Conservation (phyloP, 1,139 yeast genomes). For the Petasospora fabianii region DNA sequence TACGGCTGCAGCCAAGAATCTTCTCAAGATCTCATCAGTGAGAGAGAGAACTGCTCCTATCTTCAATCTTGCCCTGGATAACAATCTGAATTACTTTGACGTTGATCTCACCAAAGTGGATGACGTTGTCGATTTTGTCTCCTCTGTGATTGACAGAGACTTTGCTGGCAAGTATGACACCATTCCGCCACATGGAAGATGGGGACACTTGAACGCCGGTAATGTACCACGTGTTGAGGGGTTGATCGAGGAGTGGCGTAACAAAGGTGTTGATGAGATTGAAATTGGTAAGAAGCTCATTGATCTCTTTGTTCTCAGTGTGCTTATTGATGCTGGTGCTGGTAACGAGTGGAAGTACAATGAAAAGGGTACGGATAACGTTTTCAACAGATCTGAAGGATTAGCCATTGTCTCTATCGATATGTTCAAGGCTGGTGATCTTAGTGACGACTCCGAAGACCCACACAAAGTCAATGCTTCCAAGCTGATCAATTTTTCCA, state of each 20-base stretch:
- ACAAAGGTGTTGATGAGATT: slow-evolving; percentile 30
- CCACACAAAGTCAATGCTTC: slow-evolving; percentile 42
- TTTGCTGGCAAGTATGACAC: slow-evolving; percentile 34
- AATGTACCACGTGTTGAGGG: slow-evolving; percentile 39
- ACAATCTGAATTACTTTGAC: slow-evolving; percentile 40
- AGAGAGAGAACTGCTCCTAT: slow-evolving; percentile 46
- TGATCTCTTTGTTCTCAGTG: slow-evolving; percentile 55
- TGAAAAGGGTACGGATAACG: slow-evolving; percentile 32
- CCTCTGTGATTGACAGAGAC: slow-evolving; percentile 39
- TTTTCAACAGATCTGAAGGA: slow-evolving; percentile 49
- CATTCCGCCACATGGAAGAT: slow-evolving; percentile 62
- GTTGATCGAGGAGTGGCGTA: slow-evolving; percentile 36
- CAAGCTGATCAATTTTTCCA: slow-evolving; percentile 33
- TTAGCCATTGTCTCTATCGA: slow-evolving; percentile 54
- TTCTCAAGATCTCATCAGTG: slow-evolving; percentile 47
- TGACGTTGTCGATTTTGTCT: slow-evolving; percentile 40
- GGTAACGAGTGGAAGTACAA: slow-evolving; percentile 50
- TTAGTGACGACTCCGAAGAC: slow-evolving; percentile 35
- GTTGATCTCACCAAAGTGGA: slow-evolving; percentile 39
- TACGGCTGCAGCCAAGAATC: slow-evolving; percentile 27
- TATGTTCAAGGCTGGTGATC: slow-evolving; percentile 46
- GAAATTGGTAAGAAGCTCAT: slow-evolving; percentile 48
- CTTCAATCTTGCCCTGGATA: slow-evolving; percentile 33
- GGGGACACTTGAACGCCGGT: slow-evolving; percentile 57
- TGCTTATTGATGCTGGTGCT: slow-evolving; percentile 60